Conservation (phyloP, 768 basidiomycete species). For the Naematelia encephala region DNA sequence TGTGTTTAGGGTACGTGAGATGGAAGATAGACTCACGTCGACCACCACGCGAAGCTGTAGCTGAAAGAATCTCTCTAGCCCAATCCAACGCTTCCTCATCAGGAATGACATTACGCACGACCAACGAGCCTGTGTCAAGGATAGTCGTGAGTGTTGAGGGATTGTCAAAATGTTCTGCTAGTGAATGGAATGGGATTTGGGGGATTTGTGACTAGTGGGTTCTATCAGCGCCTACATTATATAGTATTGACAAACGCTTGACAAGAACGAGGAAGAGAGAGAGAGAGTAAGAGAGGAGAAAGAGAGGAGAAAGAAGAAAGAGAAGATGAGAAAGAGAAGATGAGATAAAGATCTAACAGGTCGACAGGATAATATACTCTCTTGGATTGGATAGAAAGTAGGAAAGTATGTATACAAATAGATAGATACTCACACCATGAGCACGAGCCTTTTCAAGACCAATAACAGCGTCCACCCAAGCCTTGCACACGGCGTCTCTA, state of each 20-base stretch:
- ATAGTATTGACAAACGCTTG: too few relatives aligned
- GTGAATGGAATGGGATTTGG: constrained; percentile 26
- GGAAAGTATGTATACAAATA: not conserved
- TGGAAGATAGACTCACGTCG: constrained; percentile 16
- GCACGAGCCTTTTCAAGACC: constrained; percentile 9
- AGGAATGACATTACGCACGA: constrained; percentile 38
- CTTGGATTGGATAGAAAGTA: not conserved
- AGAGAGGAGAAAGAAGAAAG: too few relatives aligned
- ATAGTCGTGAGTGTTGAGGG: constrained; percentile 15
- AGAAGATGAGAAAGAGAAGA: too few relatives aligned
- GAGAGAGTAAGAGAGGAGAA: too few relatives aligned
- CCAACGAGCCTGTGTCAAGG: constrained; percentile 21
- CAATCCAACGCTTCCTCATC: constrained; percentile 26
- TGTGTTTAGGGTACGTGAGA: not conserved
- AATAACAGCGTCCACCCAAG: constrained; percentile 10
- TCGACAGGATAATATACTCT: too few relatives aligned
- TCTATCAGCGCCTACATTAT: too few relatives aligned
- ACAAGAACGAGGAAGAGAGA: too few relatives aligned
- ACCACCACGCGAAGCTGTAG: constrained; percentile 17
- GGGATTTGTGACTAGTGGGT: constrained; percentile 33
- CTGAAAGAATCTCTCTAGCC: constrained; percentile 21
- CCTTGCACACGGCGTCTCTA: not conserved
- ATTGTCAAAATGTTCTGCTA: constrained; percentile 12
- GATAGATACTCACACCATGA: constrained; percentile 10
- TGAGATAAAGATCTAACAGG: too few relatives aligned